Base-by-base conservation (phyloP, 2,329 filamentous ascomycete genomes). In the Aspergillus sp. region DNA sequence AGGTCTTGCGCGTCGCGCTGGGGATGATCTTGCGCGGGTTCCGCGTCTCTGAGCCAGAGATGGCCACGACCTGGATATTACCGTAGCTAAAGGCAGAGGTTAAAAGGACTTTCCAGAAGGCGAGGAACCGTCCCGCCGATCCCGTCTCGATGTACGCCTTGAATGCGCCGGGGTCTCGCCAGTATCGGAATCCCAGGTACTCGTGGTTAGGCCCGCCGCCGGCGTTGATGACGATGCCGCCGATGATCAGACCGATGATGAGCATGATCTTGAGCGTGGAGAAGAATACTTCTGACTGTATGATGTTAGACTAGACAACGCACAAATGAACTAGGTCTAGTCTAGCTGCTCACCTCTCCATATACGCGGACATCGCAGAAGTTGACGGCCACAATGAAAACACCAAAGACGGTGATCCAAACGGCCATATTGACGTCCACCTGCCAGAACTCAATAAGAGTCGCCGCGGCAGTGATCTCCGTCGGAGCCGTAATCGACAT, bases 211-310 rank as follows among this genome's bases (percentile, higher is more conserved):
- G 62, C 1, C 62, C 62, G 6, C 62, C 62, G 18, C 62, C 62
- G 12, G 48, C 43, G 26, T 48, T 54, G 24, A 64, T 57, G 2
- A 64, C 53, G 5, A 64, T 45, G 0, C 59, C 61, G 2, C 45
- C 42, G 42, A 64, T 64, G n/a, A 63, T 63, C 17, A 64, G 45
- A 3, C 62, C 62, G 20, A 64, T 22, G 34, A 64, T 64, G 11
- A 57, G 57, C 6, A 64, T 11, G 24, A 62, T 59, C 34, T 64
- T 64, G 15, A 64, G 57, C 2, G 52, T 56, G 26, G 56, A 59
- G 20, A 64, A 64, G 39, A 48, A 53, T 12, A 64, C 59, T 8
- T 64, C 62, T 2, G 56, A 51, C 11, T 64, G 12, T 58, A 64
- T 4, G 55, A 17, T 2, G 34, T 30, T 30, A 36, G 15, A 34